Base-by-base conservation (phyloP, 2,329 filamentous ascomycete genomes). In the Colletotrichum cereale region DNA sequence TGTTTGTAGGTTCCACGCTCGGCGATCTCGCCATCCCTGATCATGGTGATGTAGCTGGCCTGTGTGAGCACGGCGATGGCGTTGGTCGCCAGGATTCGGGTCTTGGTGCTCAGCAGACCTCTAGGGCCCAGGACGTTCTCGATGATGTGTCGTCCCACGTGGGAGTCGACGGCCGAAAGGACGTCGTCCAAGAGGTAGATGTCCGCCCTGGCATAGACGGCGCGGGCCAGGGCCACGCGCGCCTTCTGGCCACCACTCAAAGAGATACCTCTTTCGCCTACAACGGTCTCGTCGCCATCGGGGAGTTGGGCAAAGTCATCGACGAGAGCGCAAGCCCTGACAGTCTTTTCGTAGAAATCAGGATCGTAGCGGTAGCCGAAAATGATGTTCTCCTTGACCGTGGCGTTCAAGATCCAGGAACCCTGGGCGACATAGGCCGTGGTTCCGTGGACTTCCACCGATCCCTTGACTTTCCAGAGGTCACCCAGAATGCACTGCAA, bases 341-440 rank as follows among this genome's bases (percentile, higher is more conserved):
- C 87, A 0, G 96, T 98, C 78, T 93, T 91, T 67, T 98, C 94
- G 82, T 99, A 99, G 82, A 99, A 99, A 38, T 92, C 88, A 6
- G 95, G 91, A 81, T 99, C 96, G 86, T 93, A 98, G 57, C 94
- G 91, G 82, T 99, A 95, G 2, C 96, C 96, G 78, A 99, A 99
- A 5, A 98, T 87, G 76, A 99, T 97, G 79, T 99, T 99, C 79
- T 99, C 96, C 77, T 95, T 94, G 67, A 99, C 95, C 38, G 93
- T 97, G 11, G 96, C 96, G 79, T 99, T 99, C 91, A 98, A 96
- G 63, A 99, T 93, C 96, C 97, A 99, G 26, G 95, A 86, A 77
- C 93, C 91, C 80, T 99, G 97, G 21, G 95, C 93, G 70, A 97
- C 96, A 80, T 98, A 99, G 1, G 96, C 96, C 50, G 94, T 89